Evolutionary conservation across 1,284 basidiomycete genomes (phyloP).

Genomic region (Ganoderma leucocontextum): DNA sequence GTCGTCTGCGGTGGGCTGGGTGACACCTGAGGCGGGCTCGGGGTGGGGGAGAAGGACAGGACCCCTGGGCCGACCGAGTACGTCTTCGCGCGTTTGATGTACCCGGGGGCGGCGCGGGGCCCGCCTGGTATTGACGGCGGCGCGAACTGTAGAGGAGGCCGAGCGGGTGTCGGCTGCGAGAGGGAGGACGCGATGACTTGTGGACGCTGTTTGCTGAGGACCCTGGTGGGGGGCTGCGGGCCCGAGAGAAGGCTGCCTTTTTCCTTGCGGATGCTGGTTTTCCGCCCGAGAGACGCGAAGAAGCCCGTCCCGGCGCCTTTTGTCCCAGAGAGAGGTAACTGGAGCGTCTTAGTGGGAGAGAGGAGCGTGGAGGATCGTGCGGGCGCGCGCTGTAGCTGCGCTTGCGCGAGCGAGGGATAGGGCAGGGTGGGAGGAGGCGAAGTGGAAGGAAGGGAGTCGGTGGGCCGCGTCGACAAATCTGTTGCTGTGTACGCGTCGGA

Average conservation of each 20-base stretch:
- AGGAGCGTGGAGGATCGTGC: constrained; percentile 38
- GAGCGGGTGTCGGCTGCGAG: constrained; percentile 38
- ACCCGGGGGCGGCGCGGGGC: constrained; percentile 74
- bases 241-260: constrained; percentile 31
- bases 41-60: not conserved
- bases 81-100: constrained; percentile 72
- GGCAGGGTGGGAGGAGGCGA: constrained; percentile 73
- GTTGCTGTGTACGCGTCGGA: constrained; percentile 80
- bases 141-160: constrained; percentile 47
- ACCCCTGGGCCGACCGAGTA: constrained; percentile 49
- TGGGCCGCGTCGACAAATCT: constrained; percentile 63
- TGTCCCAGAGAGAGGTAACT: constrained; percentile 39
- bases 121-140: constrained; percentile 74
- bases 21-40: constrained; percentile 28
- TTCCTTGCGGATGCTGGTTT: constrained; percentile 63
- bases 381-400: constrained; percentile 34
- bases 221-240: constrained; percentile 46
- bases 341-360: constrained; percentile 46
- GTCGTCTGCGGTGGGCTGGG: constrained; percentile 41
- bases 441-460: constrained; percentile 56
- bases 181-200: constrained; percentile 40
- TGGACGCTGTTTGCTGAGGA: constrained; percentile 52
- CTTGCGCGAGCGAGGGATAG: constrained; percentile 68
- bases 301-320: constrained; percentile 62
- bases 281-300: constrained; percentile 79